These are phyloP conservation scores for Ceratobasidium sp. DNA, from an alignment of 1,284 basidiomycete species.

Conservation along the genomic window DNA sequence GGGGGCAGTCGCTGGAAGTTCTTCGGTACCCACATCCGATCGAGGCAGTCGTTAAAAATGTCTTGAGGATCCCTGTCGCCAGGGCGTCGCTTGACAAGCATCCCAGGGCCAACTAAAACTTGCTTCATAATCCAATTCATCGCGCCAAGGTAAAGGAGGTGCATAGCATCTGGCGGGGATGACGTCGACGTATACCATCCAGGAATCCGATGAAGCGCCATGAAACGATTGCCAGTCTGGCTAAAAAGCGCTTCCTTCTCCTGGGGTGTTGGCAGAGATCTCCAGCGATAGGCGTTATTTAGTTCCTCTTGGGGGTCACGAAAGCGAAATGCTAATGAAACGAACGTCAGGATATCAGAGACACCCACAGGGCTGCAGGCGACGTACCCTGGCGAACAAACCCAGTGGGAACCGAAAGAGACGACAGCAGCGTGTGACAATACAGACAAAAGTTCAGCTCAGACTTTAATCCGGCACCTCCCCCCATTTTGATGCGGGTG, in stretches of 20 bases:
- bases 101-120: background rate
- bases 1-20: slow-evolving; percentile 11
- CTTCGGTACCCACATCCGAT: background rate
- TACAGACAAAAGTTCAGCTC: slow-evolving; percentile 7
- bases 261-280: background rate
- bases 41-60: slow-evolving; percentile 4
- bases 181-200: slow-evolving; percentile 7
- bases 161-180: slow-evolving; percentile 11
- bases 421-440: slow-evolving; percentile 1
- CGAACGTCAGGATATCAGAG: too few relatives aligned
- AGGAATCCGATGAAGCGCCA: slow-evolving; percentile 16
- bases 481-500: background rate
- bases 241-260: background rate
- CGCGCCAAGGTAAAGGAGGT: slow-evolving; percentile 10
- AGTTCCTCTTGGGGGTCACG: slow-evolving; percentile 22
- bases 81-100: background rate
- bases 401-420: background rate
- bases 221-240: slow-evolving; percentile 17
- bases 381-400: background rate
- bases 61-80: background rate
- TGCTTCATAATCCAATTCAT: slow-evolving; percentile 32
- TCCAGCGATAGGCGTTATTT: slow-evolving; percentile 22
- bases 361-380: background rate
- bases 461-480: slow-evolving; percentile 1
- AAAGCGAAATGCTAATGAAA: background rate